These are phyloP conservation scores for Macrophomina phaseolina DNA, from an alignment of 2,329 filamentous ascomycete genomes.

Conservation along the genomic window DNA sequence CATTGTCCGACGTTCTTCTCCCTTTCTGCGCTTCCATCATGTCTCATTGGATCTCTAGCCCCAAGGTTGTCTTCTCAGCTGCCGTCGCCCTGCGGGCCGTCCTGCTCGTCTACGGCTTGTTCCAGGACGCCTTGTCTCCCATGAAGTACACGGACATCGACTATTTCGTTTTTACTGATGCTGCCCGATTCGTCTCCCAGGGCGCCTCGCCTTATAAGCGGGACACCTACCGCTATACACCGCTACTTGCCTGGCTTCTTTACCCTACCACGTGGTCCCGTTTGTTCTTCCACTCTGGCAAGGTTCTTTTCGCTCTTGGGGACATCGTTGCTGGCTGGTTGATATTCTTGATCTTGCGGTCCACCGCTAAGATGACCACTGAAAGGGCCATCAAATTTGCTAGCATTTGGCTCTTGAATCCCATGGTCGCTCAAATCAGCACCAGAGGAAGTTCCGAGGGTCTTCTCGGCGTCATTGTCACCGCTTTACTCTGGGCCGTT, in stretches of 20 bases:
- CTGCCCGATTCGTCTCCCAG: constrained; percentile 75
- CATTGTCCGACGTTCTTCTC: constrained; percentile 6
- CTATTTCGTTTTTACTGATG: constrained; percentile 97
- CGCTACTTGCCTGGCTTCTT: constrained; percentile 88
- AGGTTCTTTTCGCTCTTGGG: constrained; percentile 80
- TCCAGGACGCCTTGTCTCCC: constrained; percentile 89
- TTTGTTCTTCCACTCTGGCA: constrained; percentile 76
- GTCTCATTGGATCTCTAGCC: constrained; percentile 42
- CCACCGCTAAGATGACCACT: constrained; percentile 41
- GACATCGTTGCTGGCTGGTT: constrained; percentile 87
- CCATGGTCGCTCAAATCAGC: constrained; percentile 97
- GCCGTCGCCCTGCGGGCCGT: constrained; percentile 68
- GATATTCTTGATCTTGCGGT: constrained; percentile 63
- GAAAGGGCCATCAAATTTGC: constrained; percentile 73
- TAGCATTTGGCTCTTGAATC: constrained; percentile 91
- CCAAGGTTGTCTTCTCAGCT: constrained; percentile 47
- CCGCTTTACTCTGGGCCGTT: constrained; percentile 82
- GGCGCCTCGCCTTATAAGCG: constrained; percentile 79
- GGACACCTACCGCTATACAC: constrained; percentile 97
- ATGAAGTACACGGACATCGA: constrained; percentile 99
- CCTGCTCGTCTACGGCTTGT: constrained; percentile 86
- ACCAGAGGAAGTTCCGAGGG: constrained; percentile 95
- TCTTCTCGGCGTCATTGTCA: constrained; percentile 81
- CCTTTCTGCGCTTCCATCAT: constrained; percentile 16
- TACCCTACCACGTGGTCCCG: constrained; percentile 73